Percentiles rank a stretch among this genome's conserved stretches.
Evolutionary conservation across 352 stramenopile species (phyloP).

Genomic region (Phytopythium aichiense): DNA sequence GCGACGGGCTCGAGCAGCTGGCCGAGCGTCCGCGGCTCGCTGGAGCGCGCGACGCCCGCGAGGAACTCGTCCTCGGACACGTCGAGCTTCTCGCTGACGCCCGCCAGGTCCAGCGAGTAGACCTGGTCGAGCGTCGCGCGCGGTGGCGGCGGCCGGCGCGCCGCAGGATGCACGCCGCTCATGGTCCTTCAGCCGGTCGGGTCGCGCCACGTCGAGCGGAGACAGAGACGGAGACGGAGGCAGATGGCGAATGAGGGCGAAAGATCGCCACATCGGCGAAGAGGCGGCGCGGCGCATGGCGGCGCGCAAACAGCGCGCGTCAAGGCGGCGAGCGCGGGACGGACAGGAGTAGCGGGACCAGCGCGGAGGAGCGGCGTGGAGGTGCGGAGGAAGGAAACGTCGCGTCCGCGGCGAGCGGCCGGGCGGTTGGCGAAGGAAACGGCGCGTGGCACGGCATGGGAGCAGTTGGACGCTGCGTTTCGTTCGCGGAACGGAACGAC

Average conservation of each 20-base stretch:
- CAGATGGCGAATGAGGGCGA: neutral
- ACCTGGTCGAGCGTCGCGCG: conserved; percentile 15
- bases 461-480: neutral
- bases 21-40: conserved; percentile 14
- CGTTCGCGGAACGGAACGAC: too few relatives aligned
- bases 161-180: neutral
- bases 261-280: neutral
- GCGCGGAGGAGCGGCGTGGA: neutral
- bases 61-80: conserved; percentile 23
- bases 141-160: neutral
- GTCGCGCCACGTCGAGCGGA: too few relatives aligned
- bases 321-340: neutral
- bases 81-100: conserved; percentile 17
- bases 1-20: conserved; percentile 10
- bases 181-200: neutral
- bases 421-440: neutral
- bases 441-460: too few relatives aligned
- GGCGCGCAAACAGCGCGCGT: neutral
- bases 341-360: too few relatives aligned
- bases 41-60: conserved; percentile 15
- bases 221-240: too few relatives aligned
- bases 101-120: conserved; percentile 18
- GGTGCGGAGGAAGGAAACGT: neutral
- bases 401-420: neutral
- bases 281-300: neutral